Evolutionary conservation across 202 grass and related monocot genomes (phyloP), one percentile per base, ranked within the genome.

Genomic region (Setaria italica): DNA sequence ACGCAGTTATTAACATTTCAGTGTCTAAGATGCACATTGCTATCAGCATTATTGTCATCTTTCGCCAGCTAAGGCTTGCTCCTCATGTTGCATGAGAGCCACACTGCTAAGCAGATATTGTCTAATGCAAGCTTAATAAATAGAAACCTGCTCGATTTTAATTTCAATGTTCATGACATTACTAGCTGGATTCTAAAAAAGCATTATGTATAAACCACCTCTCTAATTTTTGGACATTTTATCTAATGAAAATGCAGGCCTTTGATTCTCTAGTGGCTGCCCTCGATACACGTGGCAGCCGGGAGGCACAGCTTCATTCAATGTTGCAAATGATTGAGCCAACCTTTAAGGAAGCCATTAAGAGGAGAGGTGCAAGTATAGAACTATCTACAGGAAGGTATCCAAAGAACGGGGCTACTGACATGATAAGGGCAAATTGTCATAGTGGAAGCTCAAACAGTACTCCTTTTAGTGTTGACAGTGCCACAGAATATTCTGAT

Each of bases 311-410:
- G 60, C 77, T 98, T 42, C 93, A 92, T 88, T 99, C 93, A 42
- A 94, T 99, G 97, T 75, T 99, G 79, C 90, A 91, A 89, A 88
- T 85, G 75, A 94, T 96, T 51, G 97, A 99, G 60, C 53, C 88
- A 67, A 94, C 88, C 32, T 96, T 99, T 78, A 99, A 90, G 65
- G 91, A 99, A 90, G 91, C 90, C 51, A 92, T 95, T 88, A 96
- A 88, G 79, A 87, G 51, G 39, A 70, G 50, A 5, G 39, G 6
- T 21, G 19, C 53, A 60, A 53, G 33, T 62, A 65, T 67, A 69
- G 74, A 78, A 70, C 80, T 86, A 59, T 84, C 79, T 58, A 46
- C 54, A 86, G 88, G 82, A 90, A 87, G 82, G 67, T 70, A 86
- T 88, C 60, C 82, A 63, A 92, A 90, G 78, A 85, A 87, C 62